Evolutionary conservation across 177 flowering plant species (phyloP).

Genomic region (Vitis hybrid): DNA sequence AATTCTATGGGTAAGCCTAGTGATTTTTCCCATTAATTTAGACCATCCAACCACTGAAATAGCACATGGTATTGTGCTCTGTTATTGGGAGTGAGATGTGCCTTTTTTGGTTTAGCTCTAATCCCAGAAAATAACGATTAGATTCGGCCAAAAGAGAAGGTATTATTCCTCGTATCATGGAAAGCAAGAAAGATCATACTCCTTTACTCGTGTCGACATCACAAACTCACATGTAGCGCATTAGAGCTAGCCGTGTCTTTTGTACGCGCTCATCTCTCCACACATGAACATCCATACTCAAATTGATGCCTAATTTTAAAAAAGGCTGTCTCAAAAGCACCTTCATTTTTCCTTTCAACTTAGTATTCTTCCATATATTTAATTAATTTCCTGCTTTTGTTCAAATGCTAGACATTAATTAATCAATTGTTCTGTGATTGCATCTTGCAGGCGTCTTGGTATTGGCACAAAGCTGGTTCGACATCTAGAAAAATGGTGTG

Average conservation of each 20-base stretch:
- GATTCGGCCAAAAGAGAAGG: conserved; percentile 26
- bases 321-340: too few species aligned
- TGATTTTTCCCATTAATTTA: background rate
- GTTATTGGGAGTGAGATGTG: background rate
- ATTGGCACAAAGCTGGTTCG: conserved; percentile 57
- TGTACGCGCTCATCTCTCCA: too few species aligned
- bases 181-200: conserved; percentile 12
- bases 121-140: conserved; percentile 13
- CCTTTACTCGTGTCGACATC: background rate
- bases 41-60: background rate
- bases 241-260: background rate
- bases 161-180: conserved; percentile 26
- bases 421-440: background rate
- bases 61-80: background rate
- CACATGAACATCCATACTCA: too few species aligned
- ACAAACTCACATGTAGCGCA: background rate
- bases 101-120: conserved; percentile 1
- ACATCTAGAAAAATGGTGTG: conserved; percentile 64
- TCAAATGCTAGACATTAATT: background rate
- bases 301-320: too few species aligned
- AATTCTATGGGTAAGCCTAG: background rate
- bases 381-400: background rate
- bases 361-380: background rate
- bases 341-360: background rate
- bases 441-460: conserved; percentile 52